Evolutionary conservation across 192 early-diverging fungal species (phyloP).

Genomic region (Coemansia sp.): DNA sequence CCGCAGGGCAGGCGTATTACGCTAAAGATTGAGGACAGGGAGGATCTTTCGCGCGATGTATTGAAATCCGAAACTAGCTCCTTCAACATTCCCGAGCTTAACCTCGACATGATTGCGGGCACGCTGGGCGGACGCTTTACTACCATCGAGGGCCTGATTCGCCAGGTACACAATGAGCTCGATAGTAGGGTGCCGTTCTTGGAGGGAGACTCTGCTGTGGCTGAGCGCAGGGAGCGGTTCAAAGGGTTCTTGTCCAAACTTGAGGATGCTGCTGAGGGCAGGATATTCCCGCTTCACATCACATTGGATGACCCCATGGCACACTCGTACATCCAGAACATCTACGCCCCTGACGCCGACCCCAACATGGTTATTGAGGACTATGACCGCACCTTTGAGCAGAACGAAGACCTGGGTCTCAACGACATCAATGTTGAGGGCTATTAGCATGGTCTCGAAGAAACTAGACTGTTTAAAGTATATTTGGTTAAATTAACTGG

Average conservation of each 20-base stretch:
- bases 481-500: not conserved
- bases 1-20: slow-evolving; percentile 75
- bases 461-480: not conserved
- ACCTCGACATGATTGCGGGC: slow-evolving; percentile 80
- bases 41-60: slow-evolving; percentile 90
- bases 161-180: slow-evolving; percentile 87
- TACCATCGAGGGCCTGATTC: slow-evolving; percentile 88
- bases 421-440: slow-evolving; percentile 83
- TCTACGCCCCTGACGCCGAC: slow-evolving; percentile 91
- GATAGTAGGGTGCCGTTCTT: slow-evolving; percentile 62
- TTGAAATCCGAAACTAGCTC: slow-evolving; percentile 95
- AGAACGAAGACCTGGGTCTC: slow-evolving; percentile 84
- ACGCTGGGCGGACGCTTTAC: slow-evolving; percentile 95
- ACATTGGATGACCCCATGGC: slow-evolving; percentile 88
- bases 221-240: slow-evolving; percentile 59
- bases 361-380: slow-evolving; percentile 88
- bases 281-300: slow-evolving; percentile 62
- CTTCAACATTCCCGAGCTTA: slow-evolving; percentile 82
- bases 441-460: slow-evolving; percentile 50
- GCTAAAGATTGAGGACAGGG: slow-evolving; percentile 75
- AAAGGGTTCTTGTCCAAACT: slow-evolving; percentile 68
- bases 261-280: slow-evolving; percentile 62
- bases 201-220: slow-evolving; percentile 65
- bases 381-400: slow-evolving; percentile 83
- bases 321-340: slow-evolving; percentile 90